A percentile compares a stretch with the other conserved stretches of the same genome.
phyloP scores from a whole-genome alignment of 441 rosid genomes.

The Geranium incanum region DNA sequence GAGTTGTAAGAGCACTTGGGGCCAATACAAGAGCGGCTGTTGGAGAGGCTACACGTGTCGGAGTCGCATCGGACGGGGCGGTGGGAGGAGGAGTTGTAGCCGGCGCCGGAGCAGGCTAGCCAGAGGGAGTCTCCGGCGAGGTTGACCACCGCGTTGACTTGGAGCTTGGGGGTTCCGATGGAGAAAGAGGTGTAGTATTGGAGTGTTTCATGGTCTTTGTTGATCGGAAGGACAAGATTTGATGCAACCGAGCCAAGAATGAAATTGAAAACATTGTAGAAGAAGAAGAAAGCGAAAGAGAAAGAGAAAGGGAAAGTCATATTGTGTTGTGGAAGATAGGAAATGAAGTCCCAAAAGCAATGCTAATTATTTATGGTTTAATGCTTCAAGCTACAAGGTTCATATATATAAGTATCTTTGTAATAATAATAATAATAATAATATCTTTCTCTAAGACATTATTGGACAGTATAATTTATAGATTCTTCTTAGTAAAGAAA shows the following conservation, averaged over 20 bases:
- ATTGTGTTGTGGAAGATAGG: neutral
- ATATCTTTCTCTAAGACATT: no score
- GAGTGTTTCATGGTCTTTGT: conserved; percentile 17
- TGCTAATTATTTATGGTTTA: no score
- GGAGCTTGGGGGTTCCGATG: conserved; percentile 16
- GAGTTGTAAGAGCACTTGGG: neutral
- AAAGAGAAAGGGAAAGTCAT: conserved; percentile 6
- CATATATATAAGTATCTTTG: no score
- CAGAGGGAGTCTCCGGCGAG: conserved; percentile 25
- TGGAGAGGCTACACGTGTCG: conserved; percentile 18
- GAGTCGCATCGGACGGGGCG: conserved; percentile 19
- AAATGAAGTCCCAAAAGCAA: neutral
- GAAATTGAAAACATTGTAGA: neutral
- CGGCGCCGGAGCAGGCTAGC: conserved; percentile 19
- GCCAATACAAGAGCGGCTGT: conserved; percentile 9
- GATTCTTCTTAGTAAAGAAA: no score
- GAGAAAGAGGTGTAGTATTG: conserved; percentile 21
- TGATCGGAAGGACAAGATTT: conserved; percentile 19
- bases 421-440: no score
- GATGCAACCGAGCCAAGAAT: neutral
- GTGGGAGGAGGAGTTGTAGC: conserved; percentile 22
- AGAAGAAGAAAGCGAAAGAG: neutral
- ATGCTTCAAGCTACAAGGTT: no score
- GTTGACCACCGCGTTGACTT: conserved; percentile 20
- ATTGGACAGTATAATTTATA: no score